Evolutionary conservation across 192 early-diverging fungal species (phyloP).

Genomic region (Glomus cerebriforme): DNA sequence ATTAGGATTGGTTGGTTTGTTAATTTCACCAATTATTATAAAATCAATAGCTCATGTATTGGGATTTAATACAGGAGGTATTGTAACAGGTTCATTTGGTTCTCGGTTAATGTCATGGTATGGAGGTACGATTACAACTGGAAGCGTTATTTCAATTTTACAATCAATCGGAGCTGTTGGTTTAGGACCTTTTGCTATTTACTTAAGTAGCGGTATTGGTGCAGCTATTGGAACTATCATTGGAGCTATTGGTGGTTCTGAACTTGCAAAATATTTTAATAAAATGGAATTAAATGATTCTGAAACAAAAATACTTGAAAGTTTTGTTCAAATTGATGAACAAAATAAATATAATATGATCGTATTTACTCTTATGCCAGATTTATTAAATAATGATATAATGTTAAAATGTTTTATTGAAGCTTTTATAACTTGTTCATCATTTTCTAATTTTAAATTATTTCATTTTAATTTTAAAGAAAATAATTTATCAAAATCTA

Average conservation of each 20-base stretch:
- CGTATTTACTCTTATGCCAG: too few relatives aligned
- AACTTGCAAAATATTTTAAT: not conserved
- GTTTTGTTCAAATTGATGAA: not conserved
- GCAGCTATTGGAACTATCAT: not conserved
- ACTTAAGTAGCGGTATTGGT: not conserved
- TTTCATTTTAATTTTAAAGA: too few relatives aligned
- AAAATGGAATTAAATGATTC: not conserved
- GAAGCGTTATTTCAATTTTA: not conserved
- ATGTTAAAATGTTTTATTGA: too few relatives aligned
- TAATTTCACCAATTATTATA: too few relatives aligned
- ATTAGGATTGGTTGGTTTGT: too few relatives aligned
- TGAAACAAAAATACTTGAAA: not conserved
- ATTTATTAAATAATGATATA: too few relatives aligned
- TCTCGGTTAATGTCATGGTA: not conserved
- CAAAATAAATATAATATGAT: too few relatives aligned
- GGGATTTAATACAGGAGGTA: not conserved
- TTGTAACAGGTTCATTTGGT: not conserved
- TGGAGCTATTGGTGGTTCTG: not conserved
- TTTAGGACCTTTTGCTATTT: not conserved
- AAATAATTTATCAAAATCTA: too few relatives aligned
- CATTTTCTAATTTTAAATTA: too few relatives aligned
- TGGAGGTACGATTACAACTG: not conserved
- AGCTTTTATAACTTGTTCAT: too few relatives aligned
- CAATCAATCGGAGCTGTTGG: constrained; percentile 12
- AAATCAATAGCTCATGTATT: not conserved